Percentiles rank a stretch among this genome's conserved stretches.
phyloP scores from a whole-genome alignment of 2,329 filamentous ascomycete species.

The Stylonectria norvegica region DNA sequence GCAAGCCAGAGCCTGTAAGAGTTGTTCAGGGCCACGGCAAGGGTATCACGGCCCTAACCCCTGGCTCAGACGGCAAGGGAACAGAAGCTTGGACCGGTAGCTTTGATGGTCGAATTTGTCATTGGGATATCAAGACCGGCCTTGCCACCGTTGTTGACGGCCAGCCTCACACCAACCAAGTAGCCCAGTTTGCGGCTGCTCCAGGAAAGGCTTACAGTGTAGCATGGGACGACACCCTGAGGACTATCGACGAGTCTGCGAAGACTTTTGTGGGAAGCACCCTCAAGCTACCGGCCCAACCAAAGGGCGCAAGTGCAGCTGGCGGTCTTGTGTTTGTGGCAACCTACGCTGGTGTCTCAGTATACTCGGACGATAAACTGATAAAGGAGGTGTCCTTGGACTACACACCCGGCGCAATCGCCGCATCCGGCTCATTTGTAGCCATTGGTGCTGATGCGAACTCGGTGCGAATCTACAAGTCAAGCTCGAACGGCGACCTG shows the following conservation, averaged over 20 bases:
- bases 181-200: constrained; percentile 67
- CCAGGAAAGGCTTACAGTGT: constrained; percentile 73
- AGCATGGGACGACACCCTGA: constrained; percentile 90
- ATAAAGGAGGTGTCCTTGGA: constrained; percentile 57
- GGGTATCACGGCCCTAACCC: constrained; percentile 71
- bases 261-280: constrained; percentile 71
- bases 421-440: constrained; percentile 63
- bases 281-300: constrained; percentile 71
- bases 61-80: constrained; percentile 46
- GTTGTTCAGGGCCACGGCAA: constrained; percentile 87
- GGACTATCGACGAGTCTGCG: constrained; percentile 70
- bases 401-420: constrained; percentile 67
- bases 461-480: constrained; percentile 67
- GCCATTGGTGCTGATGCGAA: constrained; percentile 76
- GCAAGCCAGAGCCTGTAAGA: constrained; percentile 63
- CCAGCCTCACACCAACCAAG: constrained; percentile 78
- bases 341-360: constrained; percentile 47
- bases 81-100: constrained; percentile 82
- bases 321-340: constrained; percentile 55
- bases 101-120: constrained; percentile 82
- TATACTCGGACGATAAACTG: constrained; percentile 59
- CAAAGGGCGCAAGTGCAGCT: constrained; percentile 65
- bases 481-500: constrained; percentile 54
- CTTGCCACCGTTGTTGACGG: constrained; percentile 71
- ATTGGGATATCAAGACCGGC: constrained; percentile 75